Evolutionary conservation across 2,329 filamentous ascomycete species (phyloP), one percentile per base, ranked within the genome.

Genomic region (Phialocephala sp.): DNA sequence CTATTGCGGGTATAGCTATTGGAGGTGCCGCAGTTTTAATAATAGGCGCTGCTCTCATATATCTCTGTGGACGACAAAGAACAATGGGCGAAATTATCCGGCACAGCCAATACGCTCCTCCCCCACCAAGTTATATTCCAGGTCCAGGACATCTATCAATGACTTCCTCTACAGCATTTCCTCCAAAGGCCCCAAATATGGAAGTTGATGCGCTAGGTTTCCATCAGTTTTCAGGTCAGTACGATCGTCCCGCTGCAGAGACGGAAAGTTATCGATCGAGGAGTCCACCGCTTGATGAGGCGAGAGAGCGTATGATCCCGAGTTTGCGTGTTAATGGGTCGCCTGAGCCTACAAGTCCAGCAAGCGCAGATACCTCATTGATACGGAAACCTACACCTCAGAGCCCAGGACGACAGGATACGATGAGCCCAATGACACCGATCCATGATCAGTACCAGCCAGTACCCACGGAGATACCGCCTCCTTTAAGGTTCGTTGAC

Each of bases 1-100:
- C 69, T 11, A 73, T 74, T n/a, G 69, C 65, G 22, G 73, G 73
- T 1, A 71, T 74, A 37, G 66, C 59, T 2, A 68, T 74, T 24
- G 73, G 71, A 14, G 72, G 65, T 22, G 57, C 66, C 18, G 68
- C 67, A 1, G 65, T 73, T 20, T 9, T 70, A 5, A 5, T 73
- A 6, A 52, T 74, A 8, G 68, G 54, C 11, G 65, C 61, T 18
- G 65, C 60, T 0, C 35, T 73, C 4, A 35, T 74, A 14, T 74
- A 74, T 41, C 58, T 72, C 32, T 74, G 72, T 35, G 69, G 69
- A 4, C 69, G 72, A 1, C 72, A 74, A 65, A 63, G 62, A 5
- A 73, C 66, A 39, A 47, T 72, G 8, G 62, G 60, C 22, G 72
- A 73, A 59, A 60, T 73, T 0, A 32, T 73, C 18, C 66, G 59